Evolutionary conservation across 2,329 filamentous ascomycete species (phyloP), one percentile per base, ranked within the genome.

Genomic region (Colletotrichum siamense): DNA sequence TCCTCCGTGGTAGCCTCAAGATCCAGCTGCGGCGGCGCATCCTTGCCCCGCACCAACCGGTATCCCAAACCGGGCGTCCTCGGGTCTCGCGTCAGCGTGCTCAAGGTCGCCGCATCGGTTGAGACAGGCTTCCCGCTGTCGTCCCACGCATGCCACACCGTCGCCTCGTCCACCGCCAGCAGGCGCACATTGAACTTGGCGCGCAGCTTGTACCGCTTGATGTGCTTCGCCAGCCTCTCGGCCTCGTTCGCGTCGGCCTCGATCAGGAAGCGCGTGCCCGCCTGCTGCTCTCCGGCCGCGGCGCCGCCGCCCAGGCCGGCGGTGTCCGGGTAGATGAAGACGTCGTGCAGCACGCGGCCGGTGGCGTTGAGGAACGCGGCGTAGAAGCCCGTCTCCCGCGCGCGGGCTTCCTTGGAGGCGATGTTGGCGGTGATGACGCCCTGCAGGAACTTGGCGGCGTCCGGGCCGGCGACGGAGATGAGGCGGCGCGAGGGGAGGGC

Each of bases 181-280:
- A 94, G 84, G 32, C 93, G 90, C 63, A 97, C 88, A 69, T 89
- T 88, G 77, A 99, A 90, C 85, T 96, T 96, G 64, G 94, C 92
- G 67, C 96, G 90, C 77, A 99, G 88, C 84, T 96, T 98, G 85
- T 98, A 98, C 77, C 95, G 92, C 83, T 93, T 94, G 74, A 99
- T 88, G 84, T 97, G 95, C 79, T 91, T 92, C 76, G 92, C 83
- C 74, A 99, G 84, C 5, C 83, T 86, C 3, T 90, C 86, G 0
- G 91, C 91, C 81, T 96, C 91, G 6, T 86, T 86, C 7, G 91
- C 91, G 84, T 98, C 96, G 15, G 96, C 94, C 82, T 99, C 97
- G 76, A 99, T 89, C 75, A 98, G 85, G 88, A 94, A 88, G 18
- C 79, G 70, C 15, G 79, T 79, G 52, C 77, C 81, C 8, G 77